A percentile compares a stretch with the other conserved stretches of the same genome.
These are phyloP conservation scores for Actinomucor elegans DNA, from an alignment of 371 early-diverging fungal species.

Conservation along the genomic window DNA sequence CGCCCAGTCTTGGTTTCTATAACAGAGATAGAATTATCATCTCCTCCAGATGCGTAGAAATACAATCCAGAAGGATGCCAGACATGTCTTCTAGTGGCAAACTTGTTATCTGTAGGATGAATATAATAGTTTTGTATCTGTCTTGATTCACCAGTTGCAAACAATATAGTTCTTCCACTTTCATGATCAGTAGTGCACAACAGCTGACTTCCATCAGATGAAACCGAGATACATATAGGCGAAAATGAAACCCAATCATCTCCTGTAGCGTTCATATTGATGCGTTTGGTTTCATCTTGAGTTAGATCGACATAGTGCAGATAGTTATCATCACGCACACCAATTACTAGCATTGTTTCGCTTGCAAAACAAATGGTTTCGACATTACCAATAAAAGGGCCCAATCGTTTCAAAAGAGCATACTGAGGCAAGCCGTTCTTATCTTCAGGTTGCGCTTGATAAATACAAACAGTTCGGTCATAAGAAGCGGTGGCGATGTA, in stretches of 20 bases:
- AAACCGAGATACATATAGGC: conserved; percentile 63
- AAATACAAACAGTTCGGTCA: conserved; percentile 68
- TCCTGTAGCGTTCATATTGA: conserved; percentile 76
- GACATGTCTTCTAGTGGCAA: conserved; percentile 55
- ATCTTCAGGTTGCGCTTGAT: conserved; percentile 24
- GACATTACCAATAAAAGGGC: conserved; percentile 56
- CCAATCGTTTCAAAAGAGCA: conserved; percentile 29
- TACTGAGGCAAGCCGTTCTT: conserved; percentile 11
- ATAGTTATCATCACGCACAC: conserved; percentile 71
- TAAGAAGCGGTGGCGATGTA: conserved; percentile 68
- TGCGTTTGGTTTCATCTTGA: conserved; percentile 31
- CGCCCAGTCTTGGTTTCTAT: conserved; percentile 62
- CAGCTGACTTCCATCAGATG: conserved; percentile 58
- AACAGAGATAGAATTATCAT: conserved; percentile 61
- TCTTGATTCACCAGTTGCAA: conserved; percentile 41
- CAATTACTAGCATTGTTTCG: conserved; percentile 50
- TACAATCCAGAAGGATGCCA: conserved; percentile 68
- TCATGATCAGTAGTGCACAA: conserved; percentile 72
- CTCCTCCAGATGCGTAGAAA: conserved; percentile 66
- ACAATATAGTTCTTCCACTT: conserved; percentile 71
- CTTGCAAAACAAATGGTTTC: conserved; percentile 61
- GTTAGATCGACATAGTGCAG: conserved; percentile 66
- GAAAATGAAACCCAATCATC: conserved; percentile 86
- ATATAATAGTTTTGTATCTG: conserved; percentile 71
- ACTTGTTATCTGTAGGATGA: conserved; percentile 56